Percentiles rank a stretch among this genome's conserved stretches.
Conservation (phyloP, 2,329 filamentous ascomycete species). For the Colletotrichum karsti region DNA sequence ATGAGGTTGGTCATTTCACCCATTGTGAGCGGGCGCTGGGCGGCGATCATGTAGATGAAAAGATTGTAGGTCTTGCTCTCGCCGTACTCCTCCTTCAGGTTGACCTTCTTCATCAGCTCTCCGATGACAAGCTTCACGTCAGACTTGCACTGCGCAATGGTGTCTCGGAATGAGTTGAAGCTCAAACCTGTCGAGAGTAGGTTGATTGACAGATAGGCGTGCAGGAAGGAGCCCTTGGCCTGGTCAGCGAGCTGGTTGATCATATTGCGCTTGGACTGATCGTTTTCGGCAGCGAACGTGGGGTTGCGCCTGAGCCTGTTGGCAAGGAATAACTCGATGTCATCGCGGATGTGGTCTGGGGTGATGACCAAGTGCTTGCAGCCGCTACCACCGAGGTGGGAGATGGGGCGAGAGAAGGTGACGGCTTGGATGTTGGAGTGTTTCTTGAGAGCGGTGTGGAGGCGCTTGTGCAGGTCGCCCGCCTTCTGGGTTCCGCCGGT, state of each 20-base stretch:
- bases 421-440: conserved; percentile 40
- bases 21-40: conserved; percentile 40
- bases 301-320: conserved; percentile 33
- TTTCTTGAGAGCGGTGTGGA: conserved; percentile 39
- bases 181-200: conserved; percentile 32
- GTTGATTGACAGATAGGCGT: conserved; percentile 43
- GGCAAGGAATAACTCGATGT: conserved; percentile 41
- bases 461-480: conserved; percentile 37
- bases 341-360: conserved; percentile 39
- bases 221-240: conserved; percentile 46
- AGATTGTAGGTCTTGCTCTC: conserved; percentile 35
- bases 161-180: conserved; percentile 34
- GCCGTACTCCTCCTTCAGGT: conserved; percentile 32
- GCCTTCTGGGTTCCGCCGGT: conserved; percentile 34
- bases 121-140: conserved; percentile 36
- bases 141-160: conserved; percentile 33
- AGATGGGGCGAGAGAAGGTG: conserved; percentile 44
- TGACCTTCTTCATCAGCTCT: conserved; percentile 34
- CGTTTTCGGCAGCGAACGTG: conserved; percentile 29
- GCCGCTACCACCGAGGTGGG: conserved; percentile 38
- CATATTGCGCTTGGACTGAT: conserved; percentile 31
- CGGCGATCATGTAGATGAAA: conserved; percentile 44
- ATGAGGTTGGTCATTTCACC: conserved; percentile 43
- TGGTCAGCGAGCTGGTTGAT: conserved; percentile 40
- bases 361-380: conserved; percentile 42